A percentile compares a stretch with the other conserved stretches of the same genome.
Conservation (phyloP, 495 filamentous ascomycete species). For the Hypoxylon cercidicola region DNA sequence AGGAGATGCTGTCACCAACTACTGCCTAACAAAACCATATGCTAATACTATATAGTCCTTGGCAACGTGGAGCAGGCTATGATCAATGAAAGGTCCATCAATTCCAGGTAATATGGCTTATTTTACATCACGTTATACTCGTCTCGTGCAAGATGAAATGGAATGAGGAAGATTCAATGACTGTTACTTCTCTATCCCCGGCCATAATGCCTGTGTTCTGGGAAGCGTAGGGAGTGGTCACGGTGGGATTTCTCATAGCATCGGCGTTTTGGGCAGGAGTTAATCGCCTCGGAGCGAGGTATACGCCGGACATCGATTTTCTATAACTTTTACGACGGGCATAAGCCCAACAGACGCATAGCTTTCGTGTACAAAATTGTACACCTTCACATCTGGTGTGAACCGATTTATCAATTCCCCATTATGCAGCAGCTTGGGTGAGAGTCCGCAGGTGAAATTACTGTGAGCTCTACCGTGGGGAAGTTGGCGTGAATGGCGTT, state of each 20-base stretch:
- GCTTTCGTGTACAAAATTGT: no score
- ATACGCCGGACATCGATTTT: neutral
- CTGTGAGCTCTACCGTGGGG: slow-evolving; percentile 7
- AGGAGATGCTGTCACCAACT: slow-evolving; percentile 40
- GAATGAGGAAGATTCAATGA: neutral
- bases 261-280: neutral
- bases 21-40: neutral
- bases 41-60: slow-evolving; percentile 50
- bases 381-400: no score
- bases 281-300: neutral
- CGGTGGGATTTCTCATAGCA: neutral
- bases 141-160: neutral
- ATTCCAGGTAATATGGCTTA: slow-evolving; percentile 2
- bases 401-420: no score
- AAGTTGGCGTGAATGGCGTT: slow-evolving; percentile 23
- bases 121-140: neutral
- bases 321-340: neutral
- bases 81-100: slow-evolving; percentile 41
- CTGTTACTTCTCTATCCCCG: neutral
- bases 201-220: neutral
- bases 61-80: slow-evolving; percentile 67
- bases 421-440: no score
- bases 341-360: slow-evolving; percentile 1
- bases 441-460: slow-evolving; percentile 8
- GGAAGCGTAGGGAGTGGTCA: neutral